phyloP scores from a whole-genome alignment of 371 early-diverging fungal species.

The Cokeromyces recurvatus region DNA sequence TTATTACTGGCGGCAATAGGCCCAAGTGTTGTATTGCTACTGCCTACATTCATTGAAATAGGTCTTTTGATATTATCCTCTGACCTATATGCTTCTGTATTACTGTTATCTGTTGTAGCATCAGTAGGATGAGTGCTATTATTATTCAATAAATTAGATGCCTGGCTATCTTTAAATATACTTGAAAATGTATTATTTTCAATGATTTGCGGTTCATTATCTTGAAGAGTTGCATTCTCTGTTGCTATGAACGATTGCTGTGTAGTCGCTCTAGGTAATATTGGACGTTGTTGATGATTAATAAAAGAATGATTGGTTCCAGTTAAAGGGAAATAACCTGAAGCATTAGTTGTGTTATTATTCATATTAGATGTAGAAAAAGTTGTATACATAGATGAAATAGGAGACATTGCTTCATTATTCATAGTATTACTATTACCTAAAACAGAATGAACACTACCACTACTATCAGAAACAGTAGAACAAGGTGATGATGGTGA shows the following conservation, averaged over 20 bases:
- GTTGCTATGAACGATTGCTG: slow-evolving; percentile 4
- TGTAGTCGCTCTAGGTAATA: slow-evolving; percentile 2
- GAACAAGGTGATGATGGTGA: slow-evolving; percentile 40
- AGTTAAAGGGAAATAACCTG: slow-evolving; percentile 17
- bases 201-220: too few species aligned
- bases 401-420: slow-evolving; percentile 7
- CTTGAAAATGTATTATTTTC: too few species aligned
- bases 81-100: too few species aligned
- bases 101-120: too few species aligned
- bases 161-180: too few species aligned
- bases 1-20: not conserved
- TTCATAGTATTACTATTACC: not conserved
- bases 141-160: too few species aligned
- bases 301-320: not conserved
- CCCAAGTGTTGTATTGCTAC: too few species aligned
- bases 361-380: slow-evolving; percentile 6
- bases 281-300: slow-evolving; percentile 9
- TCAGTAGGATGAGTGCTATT: too few species aligned
- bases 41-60: too few species aligned
- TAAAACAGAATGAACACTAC: slow-evolving; percentile 19
- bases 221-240: too few species aligned
- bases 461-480: slow-evolving; percentile 33
- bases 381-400: slow-evolving; percentile 5
- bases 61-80: too few species aligned
- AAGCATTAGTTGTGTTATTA: not conserved